Evolutionary conservation across 2,329 filamentous ascomycete species (phyloP), one percentile per base, ranked within the genome.

Genomic region (Pseudogymnoascus sp.): DNA sequence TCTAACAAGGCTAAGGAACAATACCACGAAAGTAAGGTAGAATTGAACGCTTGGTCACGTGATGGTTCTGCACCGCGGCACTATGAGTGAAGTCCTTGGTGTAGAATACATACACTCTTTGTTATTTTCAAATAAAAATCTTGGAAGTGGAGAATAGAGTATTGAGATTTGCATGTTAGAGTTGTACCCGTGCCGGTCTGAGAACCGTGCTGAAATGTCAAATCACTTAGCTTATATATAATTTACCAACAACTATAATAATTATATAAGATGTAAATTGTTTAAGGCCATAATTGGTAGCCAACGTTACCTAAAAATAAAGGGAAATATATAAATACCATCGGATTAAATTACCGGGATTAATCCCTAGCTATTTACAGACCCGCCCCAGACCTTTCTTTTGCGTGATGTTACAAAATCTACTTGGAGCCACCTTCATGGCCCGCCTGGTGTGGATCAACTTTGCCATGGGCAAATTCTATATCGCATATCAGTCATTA

Each of bases 381-480:
- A 18, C 15, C 7, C n/a, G 8, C 7, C n/a, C 15, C n/a, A 18
- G 41, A 50, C 22, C 9, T 28, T 50, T 15, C 14, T 15, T 28
- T 50, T 15, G 43, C n/a, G 47, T 9, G 3, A 22, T 20, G n/a
- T 28, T 33, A 53, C 18, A 53, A 20, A 50, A 18, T 25, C 28
- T 53, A 53, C 47, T 53, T 53, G 28, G 36, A 39, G 36, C 74
- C 74, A 41, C 74, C 75, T 65, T 75, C 65, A 67, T 72, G 71
- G 33, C 75, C 75, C 60, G 75, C 75, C 65, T 76, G 70, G 41
- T 68, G 65, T 25, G 75, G 74, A 63, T 76, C 74, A 25, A 76
- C 74, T 62, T 75, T 73, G 63, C 74, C 74, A 15, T 73, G 70
- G 60, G 74, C 74, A 60, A 76, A 76, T 65, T 75, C 70, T 66